Base-by-base conservation (phyloP, 2,329 filamentous ascomycete genomes). In the Aspergillus brasiliensis region DNA sequence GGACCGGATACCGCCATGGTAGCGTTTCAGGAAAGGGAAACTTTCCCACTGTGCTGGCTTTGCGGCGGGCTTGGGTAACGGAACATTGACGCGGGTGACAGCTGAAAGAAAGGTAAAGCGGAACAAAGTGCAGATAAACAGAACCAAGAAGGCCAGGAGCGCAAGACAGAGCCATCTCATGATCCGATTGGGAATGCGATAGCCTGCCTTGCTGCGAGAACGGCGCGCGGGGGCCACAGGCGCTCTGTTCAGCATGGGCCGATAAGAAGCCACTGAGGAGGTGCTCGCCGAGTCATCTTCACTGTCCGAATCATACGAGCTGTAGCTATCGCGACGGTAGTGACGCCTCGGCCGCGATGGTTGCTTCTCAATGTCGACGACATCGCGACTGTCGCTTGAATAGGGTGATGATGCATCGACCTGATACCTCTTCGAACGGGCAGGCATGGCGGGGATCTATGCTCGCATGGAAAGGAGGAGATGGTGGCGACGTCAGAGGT, bases 1-100 rank as follows among this genome's bases (percentile, higher is more conserved):
- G 0, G 85, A 89, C 64, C 88, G 84, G 60, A 99, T 83, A 0
- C 95, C 95, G 13, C 92, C 94, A 73, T 97, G 95, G 73, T 97
- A 99, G 63, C 93, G 85, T 61, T 88, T 89, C 62, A 99, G 76
- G 70, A 97, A 96, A 0, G 88, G 86, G 72, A 96, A 98, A 8
- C 84, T 85, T 73, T 96, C 91, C 92, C 93, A 98, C n/a, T 67
- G 64, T 0, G 88, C 86, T 11, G 91, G 90, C 19, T 87, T 85
- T 0, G 85, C 76, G 0, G 86, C 82, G 11, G 83, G 83, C 64
- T 87, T 86, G 15, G 85, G 83, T 27, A 89, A 71, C 59, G 74
- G 73, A 23, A 73, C 65, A 3, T 67, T 53, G 28, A 75, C 68
- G 47, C 67, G 67, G 51, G 72, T 63, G 28, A 71, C 69, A 38